Conservation (phyloP, 1,139 yeast species). For the Yamadazyma oceani region DNA sequence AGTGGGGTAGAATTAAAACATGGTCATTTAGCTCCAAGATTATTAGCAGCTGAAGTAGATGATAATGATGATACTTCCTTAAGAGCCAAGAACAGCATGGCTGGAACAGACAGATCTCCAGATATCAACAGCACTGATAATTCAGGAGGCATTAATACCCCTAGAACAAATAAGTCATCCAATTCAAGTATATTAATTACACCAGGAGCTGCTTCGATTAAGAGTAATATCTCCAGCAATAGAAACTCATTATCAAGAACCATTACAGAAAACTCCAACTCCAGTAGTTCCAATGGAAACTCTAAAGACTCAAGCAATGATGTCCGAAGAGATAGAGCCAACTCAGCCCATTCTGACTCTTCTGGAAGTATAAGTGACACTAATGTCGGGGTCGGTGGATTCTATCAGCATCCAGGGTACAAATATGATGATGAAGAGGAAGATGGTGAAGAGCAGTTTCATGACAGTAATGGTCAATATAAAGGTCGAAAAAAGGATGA, state of each 20-base stretch:
- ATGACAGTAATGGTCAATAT: neutral
- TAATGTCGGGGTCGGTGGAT: slow-evolving; percentile 29
- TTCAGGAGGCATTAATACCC: slow-evolving; percentile 6
- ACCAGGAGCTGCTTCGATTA: slow-evolving; percentile 10
- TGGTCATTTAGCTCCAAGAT: slow-evolving; percentile 71
- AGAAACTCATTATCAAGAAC: slow-evolving; percentile 32
- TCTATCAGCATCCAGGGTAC: slow-evolving; percentile 47
- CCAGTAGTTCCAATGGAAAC: slow-evolving; percentile 16
- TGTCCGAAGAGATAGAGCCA: slow-evolving; percentile 4
- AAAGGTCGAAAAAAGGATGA: slow-evolving; percentile 16
- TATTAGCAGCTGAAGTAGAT: slow-evolving; percentile 76
- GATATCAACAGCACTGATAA: slow-evolving; percentile 6
- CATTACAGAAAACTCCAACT: slow-evolving; percentile 28
- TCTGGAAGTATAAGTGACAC: slow-evolving; percentile 15
- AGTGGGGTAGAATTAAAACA: slow-evolving; percentile 69
- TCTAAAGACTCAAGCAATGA: neutral
- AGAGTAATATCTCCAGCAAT: slow-evolving; percentile 11
- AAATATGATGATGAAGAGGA: slow-evolving; percentile 25
- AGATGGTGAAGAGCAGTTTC: slow-evolving; percentile 16
- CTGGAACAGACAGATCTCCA: slow-evolving; percentile 4
- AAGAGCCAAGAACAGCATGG: slow-evolving; percentile 6
- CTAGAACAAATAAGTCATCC: slow-evolving; percentile 20
- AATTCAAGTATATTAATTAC: slow-evolving; percentile 19
- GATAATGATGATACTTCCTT: slow-evolving; percentile 48
- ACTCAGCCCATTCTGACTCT: slow-evolving; percentile 18